These are phyloP conservation scores for Hibiscus trionum DNA, from an alignment of 345 rosid species.

Conservation along the genomic window DNA sequence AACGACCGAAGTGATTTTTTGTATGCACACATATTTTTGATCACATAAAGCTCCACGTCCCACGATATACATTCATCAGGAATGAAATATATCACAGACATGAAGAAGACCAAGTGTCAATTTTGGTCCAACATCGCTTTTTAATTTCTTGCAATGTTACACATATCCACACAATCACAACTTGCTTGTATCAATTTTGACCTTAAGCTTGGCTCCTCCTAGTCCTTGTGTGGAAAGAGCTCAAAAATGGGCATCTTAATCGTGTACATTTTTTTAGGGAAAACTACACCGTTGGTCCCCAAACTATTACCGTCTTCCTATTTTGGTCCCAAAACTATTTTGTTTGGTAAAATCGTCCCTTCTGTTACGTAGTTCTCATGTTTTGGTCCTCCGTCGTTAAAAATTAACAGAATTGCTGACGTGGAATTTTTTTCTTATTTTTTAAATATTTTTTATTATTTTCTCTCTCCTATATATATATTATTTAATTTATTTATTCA, in stretches of 20 bases:
- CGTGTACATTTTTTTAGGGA: not conserved
- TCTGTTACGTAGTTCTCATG: no score
- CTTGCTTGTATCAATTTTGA: not conserved
- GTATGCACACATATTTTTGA: not conserved
- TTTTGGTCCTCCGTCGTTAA: no score
- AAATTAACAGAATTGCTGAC: no score
- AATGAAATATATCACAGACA: not conserved
- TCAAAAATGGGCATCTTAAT: not conserved
- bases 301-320: no score
- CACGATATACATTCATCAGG: not conserved
- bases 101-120: not conserved
- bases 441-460: no score
- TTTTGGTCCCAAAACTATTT: no score
- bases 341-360: no score
- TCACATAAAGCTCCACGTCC: not conserved
- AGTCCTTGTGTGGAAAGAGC: not conserved
- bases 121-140: not conserved
- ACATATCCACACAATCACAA: not conserved
- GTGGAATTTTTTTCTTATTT: no score
- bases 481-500: no score
- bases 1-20: not conserved
- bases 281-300: no score
- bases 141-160: not conserved
- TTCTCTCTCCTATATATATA: no score
- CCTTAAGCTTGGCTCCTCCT: no score